Base-by-base conservation (phyloP, 2,329 filamentous ascomycete genomes). In the Exophiala lecanii-corni region DNA sequence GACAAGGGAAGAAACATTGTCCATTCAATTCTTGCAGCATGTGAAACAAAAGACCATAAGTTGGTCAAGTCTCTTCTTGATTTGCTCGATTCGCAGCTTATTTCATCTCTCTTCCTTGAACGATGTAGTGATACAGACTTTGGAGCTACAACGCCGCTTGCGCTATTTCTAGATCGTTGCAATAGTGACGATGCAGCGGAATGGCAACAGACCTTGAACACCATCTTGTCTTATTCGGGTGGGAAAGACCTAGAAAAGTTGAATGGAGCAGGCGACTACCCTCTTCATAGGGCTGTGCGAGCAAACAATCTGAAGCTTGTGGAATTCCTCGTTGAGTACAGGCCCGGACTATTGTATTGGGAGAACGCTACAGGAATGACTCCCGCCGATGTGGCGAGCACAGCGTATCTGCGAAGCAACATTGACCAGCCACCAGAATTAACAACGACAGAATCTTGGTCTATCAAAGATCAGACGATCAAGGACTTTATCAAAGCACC, bases 341-440 rank as follows among this genome's bases (percentile, higher is more conserved):
- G 76, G 13, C 76, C 82, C 0, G 69, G 71, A 18, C 68, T 89
- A 2, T 65, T 88, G 0, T 73, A 77, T 53, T 76, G 81, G 16
- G 87, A 92, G 60, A 89, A 89, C 53, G 78, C 84, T 0, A 84
- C 84, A 0, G 87, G 87, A 2, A 74, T 77, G 12, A 92, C 86
- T 0, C 82, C 86, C 0, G 71, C 74, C 19, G 86, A 92, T 55
- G 64, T 86, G 36, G 78, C 81, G 0, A 68, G 76, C 38, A 80
- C 84, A 39, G 61, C 63, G 1, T 72, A 57, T 3, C 47, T 66
- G 57, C 21, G 55, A 23, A 4, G 44, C 51, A 13, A 48, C 51
- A 21, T 59, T 57, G 15, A 43, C 12, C 32, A 57, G 36, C 35
- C 33, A 18, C 45, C 51, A 3, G 19, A 39, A 1, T 18, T 53